Conservation (phyloP, 2,329 filamentous ascomycete species). For the Fusarium nisikadoi region DNA sequence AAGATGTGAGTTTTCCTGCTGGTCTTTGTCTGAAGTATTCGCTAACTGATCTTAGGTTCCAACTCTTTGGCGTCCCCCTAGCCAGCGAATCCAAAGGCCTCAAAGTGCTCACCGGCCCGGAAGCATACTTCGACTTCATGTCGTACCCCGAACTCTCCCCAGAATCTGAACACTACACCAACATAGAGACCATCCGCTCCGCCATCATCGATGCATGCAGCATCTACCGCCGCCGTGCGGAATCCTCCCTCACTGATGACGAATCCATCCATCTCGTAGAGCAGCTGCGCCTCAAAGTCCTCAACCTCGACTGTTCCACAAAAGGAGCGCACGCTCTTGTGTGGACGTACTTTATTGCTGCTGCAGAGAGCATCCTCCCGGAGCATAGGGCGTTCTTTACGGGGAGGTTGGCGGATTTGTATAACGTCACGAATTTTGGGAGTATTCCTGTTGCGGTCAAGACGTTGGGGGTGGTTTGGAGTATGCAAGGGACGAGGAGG, state of each 20-base stretch:
- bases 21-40: no score
- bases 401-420: conserved; percentile 43
- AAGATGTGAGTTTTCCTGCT: conserved; percentile 41
- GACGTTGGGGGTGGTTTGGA: conserved; percentile 50
- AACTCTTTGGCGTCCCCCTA: conserved; percentile 46
- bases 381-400: conserved; percentile 52
- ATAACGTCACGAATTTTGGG: conserved; percentile 49
- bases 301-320: conserved; percentile 40
- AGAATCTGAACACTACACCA: conserved; percentile 32
- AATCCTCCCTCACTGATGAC: conserved; percentile 26
- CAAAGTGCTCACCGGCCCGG: conserved; percentile 30
- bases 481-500: conserved; percentile 30
- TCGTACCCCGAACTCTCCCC: conserved; percentile 34
- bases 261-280: conserved; percentile 47
- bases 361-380: conserved; percentile 50
- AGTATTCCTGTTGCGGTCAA: conserved; percentile 52
- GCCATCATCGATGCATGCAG: conserved; percentile 43
- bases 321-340: conserved; percentile 53
- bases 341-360: conserved; percentile 55
- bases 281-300: conserved; percentile 46
- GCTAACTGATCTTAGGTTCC: conserved; percentile 38
- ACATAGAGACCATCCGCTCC: conserved; percentile 35
- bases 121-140: conserved; percentile 46
- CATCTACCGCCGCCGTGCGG: conserved; percentile 43
- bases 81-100: conserved; percentile 45